Percentiles rank a stretch among this genome's conserved stretches.
Conservation (phyloP, 2,329 filamentous ascomycete species). For the Parascedosporium putredinis region DNA sequence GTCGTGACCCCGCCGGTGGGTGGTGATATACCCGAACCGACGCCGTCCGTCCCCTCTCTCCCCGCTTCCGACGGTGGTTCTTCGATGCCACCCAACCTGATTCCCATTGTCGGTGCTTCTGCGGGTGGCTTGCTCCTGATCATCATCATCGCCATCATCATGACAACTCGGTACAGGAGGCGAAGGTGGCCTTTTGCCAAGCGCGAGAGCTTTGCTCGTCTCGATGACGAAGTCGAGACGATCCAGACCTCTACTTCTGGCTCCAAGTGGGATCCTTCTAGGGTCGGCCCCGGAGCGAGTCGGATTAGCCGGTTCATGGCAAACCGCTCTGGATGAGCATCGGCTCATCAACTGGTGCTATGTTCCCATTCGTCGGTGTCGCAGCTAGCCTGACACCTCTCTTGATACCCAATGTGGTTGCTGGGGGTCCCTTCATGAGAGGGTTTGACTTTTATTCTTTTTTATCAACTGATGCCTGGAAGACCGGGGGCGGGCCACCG, state of each 20-base stretch:
- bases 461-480: not conserved
- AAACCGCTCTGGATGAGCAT: not conserved
- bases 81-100: not conserved
- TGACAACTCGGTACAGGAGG: conserved; percentile 11
- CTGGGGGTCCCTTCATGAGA: not conserved
- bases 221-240: conserved; percentile 9
- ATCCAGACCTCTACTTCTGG: not conserved
- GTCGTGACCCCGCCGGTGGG: too few species aligned
- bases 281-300: not conserved
- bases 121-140: conserved; percentile 10
- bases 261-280: conserved; percentile 7
- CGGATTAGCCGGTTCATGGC: conserved; percentile 7
- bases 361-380: not conserved
- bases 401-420: not conserved
- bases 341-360: not conserved
- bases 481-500: not conserved
- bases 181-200: conserved; percentile 11
- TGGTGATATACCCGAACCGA: too few species aligned
- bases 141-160: conserved; percentile 9
- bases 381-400: not conserved
- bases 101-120: conserved; percentile 9
- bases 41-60: not conserved
- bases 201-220: conserved; percentile 7
- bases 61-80: not conserved
- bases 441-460: not conserved